Evolutionary conservation across 805 yeast genomes (phyloP).

Genomic region (Metschnikowia koreensis): DNA sequence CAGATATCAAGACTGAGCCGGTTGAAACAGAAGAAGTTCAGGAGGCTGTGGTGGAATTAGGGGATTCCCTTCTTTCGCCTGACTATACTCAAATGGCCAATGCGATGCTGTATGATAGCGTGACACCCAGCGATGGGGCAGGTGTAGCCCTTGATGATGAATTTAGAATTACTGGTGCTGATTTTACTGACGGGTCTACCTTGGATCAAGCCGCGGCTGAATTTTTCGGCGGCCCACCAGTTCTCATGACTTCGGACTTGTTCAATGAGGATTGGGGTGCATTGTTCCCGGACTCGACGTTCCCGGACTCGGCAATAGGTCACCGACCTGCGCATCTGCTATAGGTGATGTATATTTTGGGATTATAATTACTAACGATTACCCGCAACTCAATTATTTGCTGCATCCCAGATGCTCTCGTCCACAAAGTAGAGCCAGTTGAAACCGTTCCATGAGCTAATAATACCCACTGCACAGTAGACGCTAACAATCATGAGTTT

Average conservation of each 20-base stretch:
- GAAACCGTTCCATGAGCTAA: constrained; percentile 84
- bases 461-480: constrained; percentile 82
- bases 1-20: not conserved
- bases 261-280: constrained; percentile 50
- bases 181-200: constrained; percentile 5
- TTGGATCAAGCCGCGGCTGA: constrained; percentile 29
- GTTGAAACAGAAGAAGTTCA: not conserved
- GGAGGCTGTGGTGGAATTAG: not conserved
- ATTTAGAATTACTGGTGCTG: constrained; percentile 4
- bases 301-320: constrained; percentile 44
- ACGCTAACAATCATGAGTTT: constrained; percentile 80
- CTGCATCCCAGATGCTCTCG: constrained; percentile 59
- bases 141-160: constrained; percentile 3
- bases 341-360: not conserved
- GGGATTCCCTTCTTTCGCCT: not conserved
- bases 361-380: not conserved
- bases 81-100: not conserved
- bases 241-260: constrained; percentile 49
- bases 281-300: constrained; percentile 46
- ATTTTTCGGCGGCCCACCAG: constrained; percentile 52
- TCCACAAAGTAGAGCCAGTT: constrained; percentile 87
- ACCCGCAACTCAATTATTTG: not conserved
- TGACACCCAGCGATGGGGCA: not conserved
- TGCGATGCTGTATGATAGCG: not conserved
- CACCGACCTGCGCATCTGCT: constrained; percentile 3